Evolutionary conservation across 306 rosid genomes (phyloP), one percentile per base, ranked within the genome.

Genomic region (Canavalia gladiata): DNA sequence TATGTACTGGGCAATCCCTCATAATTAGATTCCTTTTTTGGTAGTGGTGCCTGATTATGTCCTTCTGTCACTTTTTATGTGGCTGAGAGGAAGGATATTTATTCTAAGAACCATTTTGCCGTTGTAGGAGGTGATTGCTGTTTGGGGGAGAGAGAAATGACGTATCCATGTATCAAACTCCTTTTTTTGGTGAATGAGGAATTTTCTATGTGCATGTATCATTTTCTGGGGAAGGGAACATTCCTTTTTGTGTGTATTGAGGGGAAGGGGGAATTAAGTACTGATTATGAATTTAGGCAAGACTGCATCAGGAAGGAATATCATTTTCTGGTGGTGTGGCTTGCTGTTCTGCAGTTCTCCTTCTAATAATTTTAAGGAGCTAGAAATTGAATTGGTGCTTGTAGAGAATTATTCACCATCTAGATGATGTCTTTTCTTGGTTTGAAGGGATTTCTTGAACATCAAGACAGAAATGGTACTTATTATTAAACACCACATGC

Each of bases 11-110:
- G 85, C 11, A 3, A 79, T 56, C 34, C 83, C 57, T 66, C 43
- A 45, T 84, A 76, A 87, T 78, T 57, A 66, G 86, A 87, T 87
- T 87, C 91, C 41, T 46, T 77, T 55, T 58, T 75, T 8, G 81
- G 52, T 52, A 45, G 72, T 72, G 54, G 81, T 74, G 83, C 80
- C 9, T 83, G 45, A n/a, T 28, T 58, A 37, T 57, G 45, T 81
- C 46, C 55, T 9, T 77, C 56, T 8, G 33, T 33, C 65, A 59
- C 69, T 72, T 81, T 68, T 25, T 45, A 18, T 70, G 65, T 60
- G 78, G 70, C n/a, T 33, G 60, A 56, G 74, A 74, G 34, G 45
- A 81, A 6, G 13, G 55, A 72, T 75, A 42, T 62, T 45, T 73
- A 37, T 54, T 60, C 57, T 4, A 47, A 81, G 68, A 80, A 69